A percentile compares a stretch with the other conserved stretches of the same genome.
phyloP scores from a whole-genome alignment of 2,329 filamentous ascomycete species.

The Verticillium nonalfalfae region DNA sequence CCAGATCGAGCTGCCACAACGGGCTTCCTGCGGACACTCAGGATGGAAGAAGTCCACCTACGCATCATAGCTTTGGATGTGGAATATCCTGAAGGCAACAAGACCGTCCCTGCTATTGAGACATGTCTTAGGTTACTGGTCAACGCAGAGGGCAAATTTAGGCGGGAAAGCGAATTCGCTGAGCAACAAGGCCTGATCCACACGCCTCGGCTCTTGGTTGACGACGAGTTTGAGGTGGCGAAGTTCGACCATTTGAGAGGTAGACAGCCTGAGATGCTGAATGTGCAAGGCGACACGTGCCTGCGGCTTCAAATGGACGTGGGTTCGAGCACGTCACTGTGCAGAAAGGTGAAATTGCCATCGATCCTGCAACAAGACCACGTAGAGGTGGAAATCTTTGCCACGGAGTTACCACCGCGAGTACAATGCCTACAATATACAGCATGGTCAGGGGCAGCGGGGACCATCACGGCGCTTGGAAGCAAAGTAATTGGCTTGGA shows the following conservation, averaged over 20 bases:
- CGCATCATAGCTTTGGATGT: constrained; percentile 2
- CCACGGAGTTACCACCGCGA: not conserved
- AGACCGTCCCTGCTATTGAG: not conserved
- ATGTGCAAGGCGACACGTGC: not conserved
- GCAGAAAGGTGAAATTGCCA: not conserved
- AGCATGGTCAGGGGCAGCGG: not conserved
- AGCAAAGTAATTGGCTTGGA: not conserved
- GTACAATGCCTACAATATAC: no score
- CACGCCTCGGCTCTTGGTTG: constrained; percentile 1
- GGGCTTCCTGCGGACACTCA: constrained; percentile 1
- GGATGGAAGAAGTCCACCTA: not conserved
- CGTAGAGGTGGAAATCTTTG: constrained; percentile 7
- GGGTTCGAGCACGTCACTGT: not conserved
- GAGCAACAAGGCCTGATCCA: constrained; percentile 17
- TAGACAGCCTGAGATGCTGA: not conserved
- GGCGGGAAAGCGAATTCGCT: constrained; percentile 17
- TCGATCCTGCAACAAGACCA: not conserved
- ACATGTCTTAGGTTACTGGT: not conserved
- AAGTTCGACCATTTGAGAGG: not conserved
- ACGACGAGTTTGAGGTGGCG: constrained; percentile 3
- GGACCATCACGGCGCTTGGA: not conserved
- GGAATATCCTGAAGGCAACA: not conserved
- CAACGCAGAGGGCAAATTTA: not conserved
- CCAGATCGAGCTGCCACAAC: constrained; percentile 11
- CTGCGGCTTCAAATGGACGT: not conserved